Evolutionary conservation across 805 yeast species (phyloP), one percentile per base, ranked within the genome.

Genomic region (Metschnikowia amazonensis): DNA sequence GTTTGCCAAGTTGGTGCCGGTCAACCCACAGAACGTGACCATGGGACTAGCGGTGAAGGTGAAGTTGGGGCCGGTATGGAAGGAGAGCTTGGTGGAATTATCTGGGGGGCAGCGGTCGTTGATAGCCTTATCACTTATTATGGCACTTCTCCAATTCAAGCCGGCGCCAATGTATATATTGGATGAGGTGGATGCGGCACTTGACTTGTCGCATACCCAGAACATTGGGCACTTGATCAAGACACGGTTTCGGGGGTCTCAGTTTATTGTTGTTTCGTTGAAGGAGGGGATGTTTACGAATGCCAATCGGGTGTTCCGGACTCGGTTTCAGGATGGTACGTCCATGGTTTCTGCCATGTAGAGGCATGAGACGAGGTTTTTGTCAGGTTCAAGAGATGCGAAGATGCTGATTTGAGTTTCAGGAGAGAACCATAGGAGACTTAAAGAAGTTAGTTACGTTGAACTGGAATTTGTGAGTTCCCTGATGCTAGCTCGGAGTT

Each of bases 111-210:
- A 94, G 65, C 70, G 98, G 55, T 94, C 98, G 1, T 77, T 95
- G 52, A 87, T 92, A 52, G 99, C 99, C 0, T 70, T 94, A 46
- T 87, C 98, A 3, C 72, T 92, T 56, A 94, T 94, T 56, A 77
- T 92, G 81, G 96, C 98, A 0, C 72, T 94, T 49, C 71, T 94
- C 41, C 96, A 89, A 64, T 92, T 86, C 72, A 88, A 89, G 63
- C 99, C 99, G 4, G 99, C 99, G 1, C 99, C 99, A 6, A 87
- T 94, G 96, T 94, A 94, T 60, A 92, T 94, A 55, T 71, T 94
- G 47, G 99, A 94, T 67, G 99, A 94, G 68, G 97, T 94, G 31
- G 99, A 94, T 69, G 99, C 99, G 1, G 99, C 99, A 1, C 75
- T 94, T 53, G 99, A 94, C 73, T 76, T 92, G 52, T 87, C 95